Base-by-base conservation (phyloP, 73 alveolate species). In the Breviolum minutum region DNA sequence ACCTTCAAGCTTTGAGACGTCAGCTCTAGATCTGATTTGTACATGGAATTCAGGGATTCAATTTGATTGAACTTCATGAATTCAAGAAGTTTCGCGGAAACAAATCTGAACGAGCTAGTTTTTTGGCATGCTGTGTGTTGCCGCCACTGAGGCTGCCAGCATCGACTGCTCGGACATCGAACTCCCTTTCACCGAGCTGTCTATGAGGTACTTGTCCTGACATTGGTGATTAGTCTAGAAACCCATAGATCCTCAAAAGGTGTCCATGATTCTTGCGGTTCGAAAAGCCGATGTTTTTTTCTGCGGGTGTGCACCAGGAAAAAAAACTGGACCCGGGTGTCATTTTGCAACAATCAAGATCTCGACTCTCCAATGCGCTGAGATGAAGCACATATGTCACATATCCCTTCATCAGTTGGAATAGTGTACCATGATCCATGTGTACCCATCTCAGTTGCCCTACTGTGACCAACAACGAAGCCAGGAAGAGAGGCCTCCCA, bases 131-230 rank as follows among this genome's bases (percentile, higher is more conserved):
- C 54, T 40, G 54, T 3, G 54, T 40, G 54, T 40, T 40, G 54
- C 54, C 74, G 22, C 73, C 73, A 71, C 82, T n/a, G 64, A 79
- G 87, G 54, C 27, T 13, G 80, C 83, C 61, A 3, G 86, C 97
- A 90, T 90, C 88, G 97, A 90, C 48, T 71, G 88, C 48, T 90
- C 97, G 29, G 97, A 54, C 97, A 90, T 90, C 77, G 97, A 90
- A 74, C 97, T 90, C 87, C 97, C 97, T 81, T 90, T 90, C 97
- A 90, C 97, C 60, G 97, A 90, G 79, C 97, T 90, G 88, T 90
- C 97, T 64, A 90, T 90, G 88, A 90, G 97, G 97, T 90, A 90
- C 70, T 90, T 90, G 77, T 90, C 97, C 95, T 88, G 32, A 61
- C 70, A 17, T 8, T 48, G 54, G 54, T 3, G 54, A 40, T 40